A percentile compares a stretch with the other conserved stretches of the same genome.
Conservation (phyloP, 1,139 yeast species). For the Suhomyces chickasaworum region DNA sequence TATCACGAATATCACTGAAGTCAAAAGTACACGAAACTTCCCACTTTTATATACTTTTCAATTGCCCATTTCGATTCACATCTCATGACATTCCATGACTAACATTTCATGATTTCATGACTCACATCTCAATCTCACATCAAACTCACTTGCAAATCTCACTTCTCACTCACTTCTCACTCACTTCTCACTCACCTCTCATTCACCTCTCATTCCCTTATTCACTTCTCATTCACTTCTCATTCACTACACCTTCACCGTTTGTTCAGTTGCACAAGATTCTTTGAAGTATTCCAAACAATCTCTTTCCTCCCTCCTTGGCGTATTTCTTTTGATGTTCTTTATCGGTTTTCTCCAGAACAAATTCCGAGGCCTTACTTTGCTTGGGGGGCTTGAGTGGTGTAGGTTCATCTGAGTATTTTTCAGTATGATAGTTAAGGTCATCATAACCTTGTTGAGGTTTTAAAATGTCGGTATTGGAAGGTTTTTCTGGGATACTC, state of each 20-base stretch:
- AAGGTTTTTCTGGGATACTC: constrained; percentile 36
- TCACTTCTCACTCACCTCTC: too few species aligned
- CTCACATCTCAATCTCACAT: too few species aligned
- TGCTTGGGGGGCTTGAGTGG: constrained; percentile 35
- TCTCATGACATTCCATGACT: too few species aligned
- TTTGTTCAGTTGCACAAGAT: constrained; percentile 8
- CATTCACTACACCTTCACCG: not conserved
- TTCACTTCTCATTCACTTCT: too few species aligned
- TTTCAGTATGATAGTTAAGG: constrained; percentile 33
- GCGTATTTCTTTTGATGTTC: constrained; percentile 46
- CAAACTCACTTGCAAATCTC: too few species aligned
- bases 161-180: too few species aligned
- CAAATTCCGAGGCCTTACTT: constrained; percentile 31
- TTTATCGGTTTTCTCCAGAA: constrained; percentile 34
- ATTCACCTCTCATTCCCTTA: too few species aligned
- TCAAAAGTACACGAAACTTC: too few species aligned
- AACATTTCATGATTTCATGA: too few species aligned
- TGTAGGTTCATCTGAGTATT: constrained; percentile 39
- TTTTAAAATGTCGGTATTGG: constrained; percentile 29
- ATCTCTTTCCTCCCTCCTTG: constrained; percentile 28
- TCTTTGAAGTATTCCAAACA: constrained; percentile 20
- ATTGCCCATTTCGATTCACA: too few species aligned
- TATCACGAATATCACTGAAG: too few species aligned
- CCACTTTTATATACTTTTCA: too few species aligned
- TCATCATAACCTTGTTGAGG: constrained; percentile 40